phyloP scores from a whole-genome alignment of 768 basidiomycete genomes.

The Podaxis carcinomalis region DNA sequence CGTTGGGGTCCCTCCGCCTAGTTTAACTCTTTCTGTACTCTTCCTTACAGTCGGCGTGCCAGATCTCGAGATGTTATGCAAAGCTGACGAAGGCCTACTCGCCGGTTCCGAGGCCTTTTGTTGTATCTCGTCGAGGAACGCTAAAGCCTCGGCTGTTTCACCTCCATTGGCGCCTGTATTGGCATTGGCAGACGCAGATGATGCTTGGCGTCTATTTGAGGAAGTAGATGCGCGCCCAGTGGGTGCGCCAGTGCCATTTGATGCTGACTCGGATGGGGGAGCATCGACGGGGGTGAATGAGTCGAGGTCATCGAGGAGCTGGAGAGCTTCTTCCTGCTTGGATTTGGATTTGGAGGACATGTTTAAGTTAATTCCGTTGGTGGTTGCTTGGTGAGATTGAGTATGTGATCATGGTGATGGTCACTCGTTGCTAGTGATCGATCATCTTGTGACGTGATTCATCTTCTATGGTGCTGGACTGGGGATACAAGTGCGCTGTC shows the following conservation, averaged over 20 bases:
- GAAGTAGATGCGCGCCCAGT: slow-evolving; percentile 11
- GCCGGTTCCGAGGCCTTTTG: slow-evolving; percentile 84
- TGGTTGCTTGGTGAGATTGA: not conserved
- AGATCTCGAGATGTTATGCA: slow-evolving; percentile 52
- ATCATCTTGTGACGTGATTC: slow-evolving; percentile 1
- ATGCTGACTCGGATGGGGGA: slow-evolving; percentile 10
- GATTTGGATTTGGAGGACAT: slow-evolving; percentile 58
- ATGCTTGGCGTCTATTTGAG: slow-evolving; percentile 13
- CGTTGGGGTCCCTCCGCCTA: slow-evolving; percentile 44
- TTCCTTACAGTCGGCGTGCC: slow-evolving; percentile 71
- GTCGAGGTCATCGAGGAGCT: slow-evolving; percentile 93
- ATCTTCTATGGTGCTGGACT: not conserved
- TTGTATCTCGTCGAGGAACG: slow-evolving; percentile 92
- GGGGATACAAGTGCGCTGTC: not conserved
- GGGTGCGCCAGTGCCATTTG: slow-evolving; percentile 17
- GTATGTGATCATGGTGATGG: slow-evolving; percentile 4
- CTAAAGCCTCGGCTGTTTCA: slow-evolving; percentile 76
- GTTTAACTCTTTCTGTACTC: slow-evolving; percentile 71
- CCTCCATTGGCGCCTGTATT: slow-evolving; percentile 39
- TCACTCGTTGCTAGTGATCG: not conserved
- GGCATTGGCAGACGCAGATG: not conserved
- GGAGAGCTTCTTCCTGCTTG: slow-evolving; percentile 85
- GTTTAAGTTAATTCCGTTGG: not conserved
- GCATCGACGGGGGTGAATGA: slow-evolving; percentile 46
- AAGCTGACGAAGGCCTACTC: slow-evolving; percentile 39